phyloP scores from a whole-genome alignment of 2,329 filamentous ascomycete species.

The Alternaria arborescens region DNA sequence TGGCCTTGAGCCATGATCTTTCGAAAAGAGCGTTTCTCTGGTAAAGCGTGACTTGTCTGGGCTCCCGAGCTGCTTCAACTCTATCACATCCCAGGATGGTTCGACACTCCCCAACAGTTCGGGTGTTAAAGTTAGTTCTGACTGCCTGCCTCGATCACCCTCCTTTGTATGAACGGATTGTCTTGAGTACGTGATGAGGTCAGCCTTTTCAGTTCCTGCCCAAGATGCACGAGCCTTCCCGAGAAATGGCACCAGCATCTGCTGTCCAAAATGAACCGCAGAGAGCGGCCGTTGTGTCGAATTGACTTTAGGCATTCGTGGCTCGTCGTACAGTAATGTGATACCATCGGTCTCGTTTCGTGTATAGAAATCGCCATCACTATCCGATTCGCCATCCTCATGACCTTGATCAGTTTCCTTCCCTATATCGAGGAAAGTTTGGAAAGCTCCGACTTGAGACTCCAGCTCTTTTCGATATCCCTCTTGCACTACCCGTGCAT shows the following conservation, averaged over 20 bases:
- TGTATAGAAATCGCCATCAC: conserved; percentile 13
- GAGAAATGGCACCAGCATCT: conserved; percentile 26
- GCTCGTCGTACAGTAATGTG: conserved; percentile 26
- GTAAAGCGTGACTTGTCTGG: conserved; percentile 5
- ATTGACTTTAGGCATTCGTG: conserved; percentile 16
- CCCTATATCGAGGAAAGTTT: conserved; percentile 38
- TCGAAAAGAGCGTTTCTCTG: background rate
- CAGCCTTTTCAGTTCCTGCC: background rate
- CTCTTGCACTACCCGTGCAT: conserved; percentile 72
- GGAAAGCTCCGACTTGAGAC: conserved; percentile 56
- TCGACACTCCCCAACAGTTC: background rate
- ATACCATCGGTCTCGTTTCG: conserved; percentile 28
- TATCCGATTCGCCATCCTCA: background rate
- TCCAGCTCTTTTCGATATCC: conserved; percentile 70
- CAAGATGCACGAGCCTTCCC: conserved; percentile 6
- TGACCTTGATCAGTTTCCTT: conserved; percentile 14
- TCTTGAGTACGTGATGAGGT: background rate
- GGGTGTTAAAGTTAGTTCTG: background rate
- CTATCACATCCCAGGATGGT: background rate
- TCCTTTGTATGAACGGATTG: conserved; percentile 9
- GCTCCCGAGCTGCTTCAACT: background rate
- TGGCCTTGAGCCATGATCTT: conserved; percentile 10
- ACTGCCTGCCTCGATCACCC: background rate
- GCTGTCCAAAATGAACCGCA: conserved; percentile 27
- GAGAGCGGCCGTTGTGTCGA: conserved; percentile 29